Conservation (phyloP, 2,329 filamentous ascomycete species). For the Parafenestella ontariensis region DNA sequence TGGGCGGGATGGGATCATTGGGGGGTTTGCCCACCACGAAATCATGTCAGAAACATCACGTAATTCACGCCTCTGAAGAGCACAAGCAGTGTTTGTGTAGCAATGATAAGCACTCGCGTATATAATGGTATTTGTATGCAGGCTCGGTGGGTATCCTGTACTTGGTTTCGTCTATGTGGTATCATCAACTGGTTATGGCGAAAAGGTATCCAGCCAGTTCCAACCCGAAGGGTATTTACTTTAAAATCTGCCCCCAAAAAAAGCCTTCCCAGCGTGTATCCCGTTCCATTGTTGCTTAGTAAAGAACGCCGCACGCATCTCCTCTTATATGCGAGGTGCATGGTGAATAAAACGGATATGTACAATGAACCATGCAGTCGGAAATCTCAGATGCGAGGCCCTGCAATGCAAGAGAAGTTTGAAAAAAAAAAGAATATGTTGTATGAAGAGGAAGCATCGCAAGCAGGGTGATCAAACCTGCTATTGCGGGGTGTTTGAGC, state of each 20-base stretch:
- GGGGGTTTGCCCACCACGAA: no score
- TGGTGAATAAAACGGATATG: not conserved
- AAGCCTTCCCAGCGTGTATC: not conserved
- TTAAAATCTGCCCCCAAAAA: not conserved
- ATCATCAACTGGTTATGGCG: not conserved
- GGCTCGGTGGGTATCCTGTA: not conserved
- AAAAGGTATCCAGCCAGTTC: not conserved
- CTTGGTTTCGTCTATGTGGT: conserved; percentile 1
- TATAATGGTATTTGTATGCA: no score
- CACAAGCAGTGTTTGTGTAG: no score
- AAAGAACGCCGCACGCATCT: not conserved
- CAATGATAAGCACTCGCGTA: not conserved
- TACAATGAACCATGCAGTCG: not conserved
- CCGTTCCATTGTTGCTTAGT: not conserved
- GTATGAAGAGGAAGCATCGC: not conserved
- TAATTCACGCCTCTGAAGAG: no score
- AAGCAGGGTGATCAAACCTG: not conserved
- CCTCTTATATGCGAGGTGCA: not conserved
- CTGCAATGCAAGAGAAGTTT: not conserved
- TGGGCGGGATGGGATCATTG: no score
- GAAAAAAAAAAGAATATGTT: not conserved
- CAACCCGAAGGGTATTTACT: not conserved
- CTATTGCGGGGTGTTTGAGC: not conserved
- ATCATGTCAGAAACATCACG: no score
- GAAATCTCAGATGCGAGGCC: not conserved